Base-by-base conservation (phyloP, 192 early-diverging fungal species). In the Backusella australiensis region DNA sequence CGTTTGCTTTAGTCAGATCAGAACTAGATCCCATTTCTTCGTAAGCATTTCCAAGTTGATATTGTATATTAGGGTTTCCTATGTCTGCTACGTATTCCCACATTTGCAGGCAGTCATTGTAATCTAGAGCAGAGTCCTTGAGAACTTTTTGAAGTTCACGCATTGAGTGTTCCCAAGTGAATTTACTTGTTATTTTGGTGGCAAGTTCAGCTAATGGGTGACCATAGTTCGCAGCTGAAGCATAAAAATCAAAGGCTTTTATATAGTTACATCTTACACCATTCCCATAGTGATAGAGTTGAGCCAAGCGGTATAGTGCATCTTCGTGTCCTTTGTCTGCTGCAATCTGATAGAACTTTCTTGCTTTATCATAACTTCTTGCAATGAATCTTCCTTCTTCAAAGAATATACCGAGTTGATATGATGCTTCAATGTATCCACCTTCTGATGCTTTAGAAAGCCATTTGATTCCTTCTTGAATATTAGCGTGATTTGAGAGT, bases 201-300 rank as follows among this genome's bases (percentile, higher is more conserved):
- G 46, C 46, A 19, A 52, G 46, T 0, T 52, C 4, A 19, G 46
- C 46, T 15, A 52, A 52, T 52, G 3, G 46, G 19, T 19, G 46
- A 0, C 46, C 46, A 6, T 52, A n/a, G 0, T n/a, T 15, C 0
- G 46, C 4, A 52, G 46, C 46, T 32, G 32, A 0, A 0, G 32
- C 3, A 32, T 32, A 32, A 0, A 32, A 0, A 0, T 3, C 32
- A 0, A 32, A 32, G 0, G 32, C 0, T 32, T 32, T 0, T 32
- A 32, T 0, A 3, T 32, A 32, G 32, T 3, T 0, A 0, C 0
- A 0, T 32, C 0, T 32, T 32, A 32, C 32, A 32, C 32, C 32
- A 32, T 32, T 32, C 32, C 32, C 14, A 15, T 19, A 15, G 17
- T n/a, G 14, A 52, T 52, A 52, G 19, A 4, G 32, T 32, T 32